A percentile compares a stretch with the other conserved stretches of the same genome.
Evolutionary conservation across 225 moss, liverwort and hornwort genomes (phyloP).

Genomic region (Pleurozium schreberi): DNA sequence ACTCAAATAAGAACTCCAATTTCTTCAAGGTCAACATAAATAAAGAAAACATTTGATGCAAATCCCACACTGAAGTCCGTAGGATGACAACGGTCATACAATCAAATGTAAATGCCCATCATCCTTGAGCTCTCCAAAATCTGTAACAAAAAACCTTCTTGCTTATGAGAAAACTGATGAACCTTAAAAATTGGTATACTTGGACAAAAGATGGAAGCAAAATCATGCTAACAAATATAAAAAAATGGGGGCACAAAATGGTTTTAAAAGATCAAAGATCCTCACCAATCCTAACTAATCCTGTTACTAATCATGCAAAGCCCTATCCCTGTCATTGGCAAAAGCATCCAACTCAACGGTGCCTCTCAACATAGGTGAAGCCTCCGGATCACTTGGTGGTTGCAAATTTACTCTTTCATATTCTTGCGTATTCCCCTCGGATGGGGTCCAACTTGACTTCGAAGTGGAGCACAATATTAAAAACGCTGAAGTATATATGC

Average conservation of each 20-base stretch:
- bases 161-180: background rate
- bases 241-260: no score
- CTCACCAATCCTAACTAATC: background rate
- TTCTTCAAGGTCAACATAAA: no score
- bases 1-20: background rate
- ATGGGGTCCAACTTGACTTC: background rate
- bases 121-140: no score
- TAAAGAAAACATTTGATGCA: background rate
- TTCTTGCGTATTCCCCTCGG: background rate
- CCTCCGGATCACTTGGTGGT: background rate
- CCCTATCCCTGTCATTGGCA: background rate
- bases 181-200: background rate
- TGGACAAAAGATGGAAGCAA: background rate
- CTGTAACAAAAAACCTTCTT: no score
- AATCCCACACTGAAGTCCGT: background rate
- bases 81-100: background rate
- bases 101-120: no score
- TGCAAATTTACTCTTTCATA: background rate
- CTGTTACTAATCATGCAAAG: background rate
- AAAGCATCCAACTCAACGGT: conserved; percentile 28
- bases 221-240: background rate
- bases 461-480: conserved; percentile 47
- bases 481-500: conserved; percentile 71
- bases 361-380: conserved; percentile 1
- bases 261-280: background rate